phyloP scores from a whole-genome alignment of 75 land plant genomes.

The Cryptomeria japonica region DNA sequence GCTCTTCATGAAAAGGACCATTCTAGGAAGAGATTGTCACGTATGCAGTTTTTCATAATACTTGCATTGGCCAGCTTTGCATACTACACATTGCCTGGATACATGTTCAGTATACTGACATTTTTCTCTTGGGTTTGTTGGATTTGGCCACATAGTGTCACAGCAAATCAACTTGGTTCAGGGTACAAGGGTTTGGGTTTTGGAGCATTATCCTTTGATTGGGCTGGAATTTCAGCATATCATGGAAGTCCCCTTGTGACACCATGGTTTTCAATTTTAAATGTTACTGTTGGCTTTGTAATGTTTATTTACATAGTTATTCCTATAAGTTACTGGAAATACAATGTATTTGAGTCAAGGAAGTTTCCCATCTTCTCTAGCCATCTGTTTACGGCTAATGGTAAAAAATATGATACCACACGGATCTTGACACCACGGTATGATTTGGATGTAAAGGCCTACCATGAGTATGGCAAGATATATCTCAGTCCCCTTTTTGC shows the following conservation, averaged over 20 bases:
- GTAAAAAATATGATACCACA: conserved; percentile 64
- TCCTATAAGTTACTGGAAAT: conserved; percentile 77
- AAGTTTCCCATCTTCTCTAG: conserved; percentile 87
- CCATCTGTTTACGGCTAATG: conserved; percentile 59
- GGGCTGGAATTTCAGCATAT: conserved; percentile 83
- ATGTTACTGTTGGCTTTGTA: conserved; percentile 68
- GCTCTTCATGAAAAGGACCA: conserved; percentile 82
- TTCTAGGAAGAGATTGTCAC: conserved; percentile 48
- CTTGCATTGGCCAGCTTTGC: conserved; percentile 65
- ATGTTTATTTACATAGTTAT: conserved; percentile 75
- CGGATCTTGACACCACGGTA: conserved; percentile 58
- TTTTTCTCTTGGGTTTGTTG: conserved; percentile 93
- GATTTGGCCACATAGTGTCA: conserved; percentile 75
- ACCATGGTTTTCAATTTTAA: conserved; percentile 79
- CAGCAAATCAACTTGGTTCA: conserved; percentile 90
- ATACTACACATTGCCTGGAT: conserved; percentile 84
- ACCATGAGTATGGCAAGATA: conserved; percentile 67
- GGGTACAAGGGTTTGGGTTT: conserved; percentile 82
- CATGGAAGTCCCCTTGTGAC: conserved; percentile 88
- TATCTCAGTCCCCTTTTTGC: conserved; percentile 85
- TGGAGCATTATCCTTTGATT: conserved; percentile 83
- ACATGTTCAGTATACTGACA: conserved; percentile 69
- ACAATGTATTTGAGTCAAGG: conserved; percentile 65
- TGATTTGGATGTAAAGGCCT: conserved; percentile 65
- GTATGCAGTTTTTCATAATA: conserved; percentile 75